phyloP scores from a whole-genome alignment of 2,329 filamentous ascomycete species.

The Pseudocercospora macadamiae region DNA sequence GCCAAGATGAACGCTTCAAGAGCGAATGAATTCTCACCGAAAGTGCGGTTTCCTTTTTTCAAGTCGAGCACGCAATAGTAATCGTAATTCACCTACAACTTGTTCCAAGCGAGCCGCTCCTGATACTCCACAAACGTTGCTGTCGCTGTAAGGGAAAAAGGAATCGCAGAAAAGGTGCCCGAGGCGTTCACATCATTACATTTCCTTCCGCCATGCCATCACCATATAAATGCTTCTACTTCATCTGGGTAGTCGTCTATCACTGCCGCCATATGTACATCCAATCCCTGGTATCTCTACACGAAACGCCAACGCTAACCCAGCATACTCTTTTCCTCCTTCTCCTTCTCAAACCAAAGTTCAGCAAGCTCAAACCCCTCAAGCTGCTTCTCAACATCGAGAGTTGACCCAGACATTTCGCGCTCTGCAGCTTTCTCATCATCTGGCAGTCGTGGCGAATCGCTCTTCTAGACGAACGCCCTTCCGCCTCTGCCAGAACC shows the following conservation, averaged over 20 bases:
- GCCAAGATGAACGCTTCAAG: neutral
- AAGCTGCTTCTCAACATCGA: neutral
- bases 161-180: no score
- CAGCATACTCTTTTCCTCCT: conserved; percentile 7
- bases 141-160: no score
- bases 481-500: neutral
- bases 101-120: no score
- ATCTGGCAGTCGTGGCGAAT: neutral
- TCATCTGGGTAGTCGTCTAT: no score
- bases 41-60: no score
- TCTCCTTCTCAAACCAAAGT: conserved; percentile 4
- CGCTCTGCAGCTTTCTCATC: neutral
- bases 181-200: no score
- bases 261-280: conserved; percentile 3
- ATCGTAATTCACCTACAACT: no score
- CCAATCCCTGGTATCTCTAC: neutral
- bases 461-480: conserved; percentile 6
- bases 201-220: neutral
- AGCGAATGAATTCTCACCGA: no score
- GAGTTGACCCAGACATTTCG: conserved; percentile 5
- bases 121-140: no score
- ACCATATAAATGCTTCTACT: neutral
- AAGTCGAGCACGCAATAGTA: no score
- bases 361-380: neutral
- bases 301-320: conserved; percentile 4